Evolutionary conservation across 129 eudicot species (phyloP), one percentile per base, ranked within the genome.

Genomic region (Sambucus nigra): DNA sequence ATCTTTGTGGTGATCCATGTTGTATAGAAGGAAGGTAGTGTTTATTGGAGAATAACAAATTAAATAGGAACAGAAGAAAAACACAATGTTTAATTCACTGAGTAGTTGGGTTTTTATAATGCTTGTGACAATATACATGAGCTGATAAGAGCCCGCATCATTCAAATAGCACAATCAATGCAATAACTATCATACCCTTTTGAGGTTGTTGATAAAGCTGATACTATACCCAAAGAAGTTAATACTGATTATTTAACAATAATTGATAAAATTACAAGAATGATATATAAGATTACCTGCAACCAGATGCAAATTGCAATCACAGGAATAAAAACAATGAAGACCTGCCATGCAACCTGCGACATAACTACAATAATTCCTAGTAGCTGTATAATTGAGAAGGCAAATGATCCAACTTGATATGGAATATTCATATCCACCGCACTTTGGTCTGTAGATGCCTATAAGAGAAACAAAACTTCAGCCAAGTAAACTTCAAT

Each of bases 291-390:
- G 27, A 38, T 6, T 72, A 91, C 95, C 95, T 91, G 95, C 47
- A 82, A 73, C 65, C 76, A 70, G 15, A 91, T 62, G 72, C 87
- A 86, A 12, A 82, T 57, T 65, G 76, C 78, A 49, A 75, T 41
- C 57, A 79, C 74, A 0, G 99, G 99, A 61, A 91, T 57, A 57
- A 82, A 91, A 53, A 91, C 41, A 35, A 86, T 67, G 76, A 91
- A 86, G 64, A 91, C 87, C 67, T 80, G 91, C 99, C 99, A 91
- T 16, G 94, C 87, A 29, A 74, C 89, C 52, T 76, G 94, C 11
- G 94, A 82, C 95, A 91, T 91, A 14, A 91, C 94, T 32, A 47
- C 75, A 61, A 91, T 60, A 60, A 82, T 65, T 29, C 95, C 95
- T 8, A 86, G 51, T 28, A 86, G 95, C 16, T 79, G 95, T 50